These are phyloP conservation scores for Lachnellula occidentalis DNA, from an alignment of 2,329 filamentous ascomycete species.

Conservation along the genomic window DNA sequence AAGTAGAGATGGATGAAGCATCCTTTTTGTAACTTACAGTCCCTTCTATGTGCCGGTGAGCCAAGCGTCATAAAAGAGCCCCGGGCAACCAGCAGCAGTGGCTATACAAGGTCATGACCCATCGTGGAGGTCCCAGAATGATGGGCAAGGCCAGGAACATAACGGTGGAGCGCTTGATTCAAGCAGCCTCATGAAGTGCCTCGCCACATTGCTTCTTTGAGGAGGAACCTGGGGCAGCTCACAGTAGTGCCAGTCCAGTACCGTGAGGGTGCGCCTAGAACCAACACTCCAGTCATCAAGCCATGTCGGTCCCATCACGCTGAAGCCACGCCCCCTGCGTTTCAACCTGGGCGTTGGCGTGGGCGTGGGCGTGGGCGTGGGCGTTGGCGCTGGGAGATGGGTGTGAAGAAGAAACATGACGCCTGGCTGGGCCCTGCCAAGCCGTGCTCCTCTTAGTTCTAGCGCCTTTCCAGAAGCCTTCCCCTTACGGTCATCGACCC, in stretches of 20 bases:
- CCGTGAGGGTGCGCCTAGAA: neutral
- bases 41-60: neutral
- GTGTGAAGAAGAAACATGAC: neutral
- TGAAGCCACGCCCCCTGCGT: neutral
- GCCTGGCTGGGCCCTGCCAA: neutral
- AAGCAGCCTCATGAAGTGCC: neutral
- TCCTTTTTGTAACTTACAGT: constrained; percentile 1
- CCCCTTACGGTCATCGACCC: neutral
- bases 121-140: neutral
- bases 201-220: neutral
- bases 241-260: neutral
- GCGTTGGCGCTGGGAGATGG: neutral
- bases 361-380: neutral
- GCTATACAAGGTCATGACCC: constrained; percentile 1
- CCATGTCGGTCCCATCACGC: neutral
- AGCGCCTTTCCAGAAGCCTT: neutral
- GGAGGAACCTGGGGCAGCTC: neutral
- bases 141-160: neutral
- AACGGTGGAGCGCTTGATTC: neutral
- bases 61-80: neutral
- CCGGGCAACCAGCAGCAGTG: neutral
- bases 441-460: neutral
- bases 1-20: neutral
- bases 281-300: neutral
- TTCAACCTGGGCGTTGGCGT: constrained; percentile 2